Conservation (phyloP, 164 flowering plant genomes). For the Houttuynia cordata region DNA sequence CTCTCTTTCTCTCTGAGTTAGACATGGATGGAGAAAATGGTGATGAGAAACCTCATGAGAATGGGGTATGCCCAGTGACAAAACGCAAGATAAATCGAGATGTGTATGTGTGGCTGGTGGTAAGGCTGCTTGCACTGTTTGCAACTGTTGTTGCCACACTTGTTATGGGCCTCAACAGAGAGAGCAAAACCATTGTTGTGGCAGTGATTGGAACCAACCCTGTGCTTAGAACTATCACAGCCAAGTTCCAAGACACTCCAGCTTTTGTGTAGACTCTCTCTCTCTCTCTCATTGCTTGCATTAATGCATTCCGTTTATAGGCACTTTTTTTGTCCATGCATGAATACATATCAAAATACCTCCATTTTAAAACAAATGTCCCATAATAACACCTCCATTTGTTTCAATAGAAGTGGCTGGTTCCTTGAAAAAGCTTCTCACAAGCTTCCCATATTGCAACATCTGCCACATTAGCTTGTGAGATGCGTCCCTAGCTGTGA, state of each 20-base stretch:
- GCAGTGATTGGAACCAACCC: conserved; percentile 50
- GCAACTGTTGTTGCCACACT: conserved; percentile 56
- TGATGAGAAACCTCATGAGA: conserved; percentile 1
- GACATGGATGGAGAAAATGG: conserved; percentile 6
- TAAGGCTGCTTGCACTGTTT: conserved; percentile 44
- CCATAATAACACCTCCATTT: no score
- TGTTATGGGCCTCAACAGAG: conserved; percentile 63
- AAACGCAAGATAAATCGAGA: background rate
- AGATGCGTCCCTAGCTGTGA: no score
- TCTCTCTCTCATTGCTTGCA: background rate
- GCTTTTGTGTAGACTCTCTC: conserved; percentile 49
- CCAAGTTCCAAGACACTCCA: conserved; percentile 71
- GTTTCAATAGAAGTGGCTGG: no score
- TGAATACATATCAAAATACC: no score
- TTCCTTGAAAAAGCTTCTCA: no score
- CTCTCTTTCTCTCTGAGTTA: conserved; percentile 2
- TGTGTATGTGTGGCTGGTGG: conserved; percentile 12
- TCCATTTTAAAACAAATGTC: no score
- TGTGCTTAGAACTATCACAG: conserved; percentile 32
- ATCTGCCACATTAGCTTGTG: no score
- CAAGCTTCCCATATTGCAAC: no score
- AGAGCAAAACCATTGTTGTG: conserved; percentile 45
- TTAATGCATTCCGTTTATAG: background rate
- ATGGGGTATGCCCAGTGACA: background rate
- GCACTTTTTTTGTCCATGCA: no score